Base-by-base conservation (phyloP, 306 rosid species). In the Canavalia ensiformis region DNA sequence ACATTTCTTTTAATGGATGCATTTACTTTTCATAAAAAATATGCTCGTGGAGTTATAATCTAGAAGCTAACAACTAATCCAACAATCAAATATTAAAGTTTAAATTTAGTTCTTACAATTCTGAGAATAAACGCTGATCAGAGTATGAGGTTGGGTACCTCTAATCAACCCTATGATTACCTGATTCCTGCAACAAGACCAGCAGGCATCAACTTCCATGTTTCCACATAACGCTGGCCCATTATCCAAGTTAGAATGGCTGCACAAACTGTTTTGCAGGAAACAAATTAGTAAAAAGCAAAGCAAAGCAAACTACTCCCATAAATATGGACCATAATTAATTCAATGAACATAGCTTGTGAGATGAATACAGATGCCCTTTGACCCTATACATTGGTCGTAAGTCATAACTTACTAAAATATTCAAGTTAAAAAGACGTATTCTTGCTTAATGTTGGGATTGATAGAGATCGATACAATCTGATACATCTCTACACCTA, bases 201-300 rank as follows among this genome's bases (percentile, higher is more conserved):
- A 78, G 98, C 92, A 11, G 98, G 98, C 96, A 94, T 92, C 72
- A 94, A 29, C 92, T 94, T 94, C 3, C 92, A 90, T 55, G 97
- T 92, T 67, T 82, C 83, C 86, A 94, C 0, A 67, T 94, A 92
- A 1, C 97, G 91, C 81, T 89, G 92, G 28, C 96, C 98, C 98
- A 94, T 94, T 67, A 89, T 83, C 86, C 85, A 89, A 18, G 97
- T 88, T 71, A 94, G 84, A 2, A 46, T 33, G 2, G 82, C 89
- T 50, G 96, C 95, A 81, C 87, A 84, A 81, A 85, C 98, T 94
- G 94, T 87, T 77, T 71, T 29, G 3, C 51, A 79, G 46, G 68
- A 74, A 37, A 76, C 33, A 66, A 49, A 69, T 78, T 54, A 81
- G 77, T 8, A 68, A 33, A 47, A 50, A 2, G 6, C 9, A 12